Conservation (phyloP, 495 filamentous ascomycete genomes). For the Astrothelium macrocarpum region DNA sequence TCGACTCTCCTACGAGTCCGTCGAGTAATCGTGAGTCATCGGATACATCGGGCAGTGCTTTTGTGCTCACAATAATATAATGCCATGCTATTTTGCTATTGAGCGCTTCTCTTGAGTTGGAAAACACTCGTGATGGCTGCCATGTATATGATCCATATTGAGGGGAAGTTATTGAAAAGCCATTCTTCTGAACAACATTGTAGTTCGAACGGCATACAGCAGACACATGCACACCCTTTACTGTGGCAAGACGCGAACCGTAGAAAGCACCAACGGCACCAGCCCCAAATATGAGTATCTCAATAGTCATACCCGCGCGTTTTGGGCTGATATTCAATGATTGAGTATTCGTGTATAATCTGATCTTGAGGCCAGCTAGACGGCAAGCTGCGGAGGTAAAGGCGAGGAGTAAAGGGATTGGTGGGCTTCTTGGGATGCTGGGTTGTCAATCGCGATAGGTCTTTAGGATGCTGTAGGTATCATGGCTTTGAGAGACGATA, state of each 20-base stretch:
- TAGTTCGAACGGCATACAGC: slow-evolving; percentile 51
- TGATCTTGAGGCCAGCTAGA: too few species aligned
- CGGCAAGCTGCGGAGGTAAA: too few species aligned
- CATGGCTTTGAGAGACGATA: too few species aligned
- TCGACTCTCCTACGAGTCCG: slow-evolving; percentile 24
- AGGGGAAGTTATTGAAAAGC: slow-evolving; percentile 42
- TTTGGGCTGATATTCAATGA: too few species aligned
- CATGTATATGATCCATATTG: slow-evolving; percentile 47
- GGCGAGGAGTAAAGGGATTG: too few species aligned
- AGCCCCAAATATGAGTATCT: slow-evolving; percentile 48
- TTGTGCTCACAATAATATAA: slow-evolving; percentile 32
- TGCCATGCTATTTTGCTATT: slow-evolving; percentile 22
- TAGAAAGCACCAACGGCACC: slow-evolving; percentile 53
- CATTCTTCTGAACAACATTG: slow-evolving; percentile 35
- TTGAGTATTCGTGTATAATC: too few species aligned
- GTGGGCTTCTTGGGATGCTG: too few species aligned
- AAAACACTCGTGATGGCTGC: slow-evolving; percentile 39
- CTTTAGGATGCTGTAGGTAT: too few species aligned
- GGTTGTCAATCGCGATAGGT: too few species aligned
- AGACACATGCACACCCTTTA: slow-evolving; percentile 26
- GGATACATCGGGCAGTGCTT: slow-evolving; percentile 30
- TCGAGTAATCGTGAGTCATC: slow-evolving; percentile 32
- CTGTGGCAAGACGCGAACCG: slow-evolving; percentile 45
- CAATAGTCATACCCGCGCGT: slow-evolving; percentile 32
- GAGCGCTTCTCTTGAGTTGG: slow-evolving; percentile 25